A percentile compares a stretch with the other conserved stretches of the same genome.
Conservation (phyloP, 2,329 filamentous ascomycete genomes). For the Colletotrichum sp. region DNA sequence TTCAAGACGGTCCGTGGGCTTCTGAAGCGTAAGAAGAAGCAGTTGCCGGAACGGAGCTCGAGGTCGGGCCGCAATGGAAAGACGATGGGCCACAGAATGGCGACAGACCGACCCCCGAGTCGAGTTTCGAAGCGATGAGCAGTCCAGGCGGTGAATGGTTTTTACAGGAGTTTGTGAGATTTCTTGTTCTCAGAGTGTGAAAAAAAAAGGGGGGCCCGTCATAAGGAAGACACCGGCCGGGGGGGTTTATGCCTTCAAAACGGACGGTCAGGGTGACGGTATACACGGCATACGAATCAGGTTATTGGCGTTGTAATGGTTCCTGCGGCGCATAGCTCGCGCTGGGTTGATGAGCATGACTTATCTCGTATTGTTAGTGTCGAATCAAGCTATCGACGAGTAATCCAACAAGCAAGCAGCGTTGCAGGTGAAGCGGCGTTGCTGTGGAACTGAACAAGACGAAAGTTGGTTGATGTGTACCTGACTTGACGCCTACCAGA, state of each 20-base stretch:
- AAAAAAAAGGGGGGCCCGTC: background rate
- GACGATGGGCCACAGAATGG: slow-evolving; percentile 33
- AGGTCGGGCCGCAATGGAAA: slow-evolving; percentile 29
- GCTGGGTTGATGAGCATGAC: background rate
- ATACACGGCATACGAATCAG: background rate
- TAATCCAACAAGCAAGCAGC: background rate
- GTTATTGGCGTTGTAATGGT: background rate
- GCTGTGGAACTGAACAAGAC: background rate
- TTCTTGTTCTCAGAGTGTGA: background rate
- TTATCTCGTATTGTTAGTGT: slow-evolving; percentile 1
- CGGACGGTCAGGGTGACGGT: background rate
- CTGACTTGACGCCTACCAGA: background rate
- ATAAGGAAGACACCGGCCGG: background rate
- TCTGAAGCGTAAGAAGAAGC: slow-evolving; percentile 36
- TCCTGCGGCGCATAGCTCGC: background rate
- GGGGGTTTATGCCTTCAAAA: background rate
- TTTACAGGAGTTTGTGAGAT: background rate
- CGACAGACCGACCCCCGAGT: slow-evolving; percentile 38
- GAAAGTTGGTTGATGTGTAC: background rate
- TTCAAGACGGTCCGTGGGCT: slow-evolving; percentile 41
- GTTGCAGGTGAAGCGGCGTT: background rate
- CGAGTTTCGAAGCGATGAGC: slow-evolving; percentile 27
- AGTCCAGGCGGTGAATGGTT: background rate
- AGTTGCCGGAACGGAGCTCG: slow-evolving; percentile 24
- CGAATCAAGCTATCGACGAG: background rate